A percentile compares a stretch with the other conserved stretches of the same genome.
These are phyloP conservation scores for Leishmania martiniquensis DNA, from an alignment of 208 protist genomes.

Conservation along the genomic window DNA sequence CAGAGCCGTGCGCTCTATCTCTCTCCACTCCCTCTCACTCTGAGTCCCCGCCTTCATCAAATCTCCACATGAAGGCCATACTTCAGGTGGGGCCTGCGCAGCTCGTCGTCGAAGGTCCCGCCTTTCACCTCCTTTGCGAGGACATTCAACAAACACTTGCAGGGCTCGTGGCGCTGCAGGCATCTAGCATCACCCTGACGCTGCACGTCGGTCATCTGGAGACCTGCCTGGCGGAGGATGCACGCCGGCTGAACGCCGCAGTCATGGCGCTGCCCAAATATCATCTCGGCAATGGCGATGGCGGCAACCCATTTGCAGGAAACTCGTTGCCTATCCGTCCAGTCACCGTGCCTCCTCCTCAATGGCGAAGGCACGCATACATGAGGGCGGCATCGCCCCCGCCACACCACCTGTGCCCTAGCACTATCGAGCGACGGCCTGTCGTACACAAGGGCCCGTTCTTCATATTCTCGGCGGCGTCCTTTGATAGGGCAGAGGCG, in stretches of 20 bases:
- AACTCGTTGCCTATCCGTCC: background rate
- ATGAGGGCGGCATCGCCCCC: background rate
- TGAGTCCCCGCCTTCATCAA: background rate
- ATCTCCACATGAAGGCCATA: slow-evolving; percentile 34
- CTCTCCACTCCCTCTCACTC: background rate
- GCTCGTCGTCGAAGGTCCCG: slow-evolving; percentile 41
- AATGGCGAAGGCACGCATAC: background rate
- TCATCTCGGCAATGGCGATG: slow-evolving; percentile 3
- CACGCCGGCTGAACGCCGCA: slow-evolving; percentile 10
- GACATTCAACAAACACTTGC: slow-evolving; percentile 32
- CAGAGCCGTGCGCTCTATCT: background rate
- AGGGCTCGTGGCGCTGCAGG: slow-evolving; percentile 25
- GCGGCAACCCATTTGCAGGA: background rate
- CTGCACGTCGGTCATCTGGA: slow-evolving; percentile 30
- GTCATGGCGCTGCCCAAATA: background rate
- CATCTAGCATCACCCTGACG: slow-evolving; percentile 23
- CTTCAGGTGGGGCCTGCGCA: slow-evolving; percentile 39
- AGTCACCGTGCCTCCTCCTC: background rate
- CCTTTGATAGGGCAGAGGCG: slow-evolving; percentile 34
- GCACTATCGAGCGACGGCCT: background rate
- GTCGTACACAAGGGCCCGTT: slow-evolving; percentile 4
- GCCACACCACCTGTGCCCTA: background rate
- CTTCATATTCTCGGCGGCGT: slow-evolving; percentile 39
- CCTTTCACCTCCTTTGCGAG: slow-evolving; percentile 41
- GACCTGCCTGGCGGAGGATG: slow-evolving; percentile 15